Conservation (phyloP, 2,329 filamentous ascomycete genomes). For the Elsinoe batatas region DNA sequence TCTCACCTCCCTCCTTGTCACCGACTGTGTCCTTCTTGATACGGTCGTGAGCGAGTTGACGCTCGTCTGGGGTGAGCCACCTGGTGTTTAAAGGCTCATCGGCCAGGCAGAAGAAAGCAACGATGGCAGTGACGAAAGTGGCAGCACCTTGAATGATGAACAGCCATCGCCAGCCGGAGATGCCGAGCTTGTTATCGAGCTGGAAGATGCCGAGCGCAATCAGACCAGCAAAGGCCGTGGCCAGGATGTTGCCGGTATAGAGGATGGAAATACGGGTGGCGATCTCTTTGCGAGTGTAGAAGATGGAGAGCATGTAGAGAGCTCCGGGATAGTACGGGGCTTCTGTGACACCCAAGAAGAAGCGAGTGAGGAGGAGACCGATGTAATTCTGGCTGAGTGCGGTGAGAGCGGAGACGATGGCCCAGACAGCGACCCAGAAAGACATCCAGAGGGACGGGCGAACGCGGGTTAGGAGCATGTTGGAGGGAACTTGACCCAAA, state of each 20-base stretch:
- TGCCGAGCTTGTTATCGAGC: conserved; percentile 39
- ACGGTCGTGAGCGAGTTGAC: conserved; percentile 38
- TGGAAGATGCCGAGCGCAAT: conserved; percentile 23
- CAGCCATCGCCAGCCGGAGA: conserved; percentile 36
- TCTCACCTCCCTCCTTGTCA: conserved; percentile 34
- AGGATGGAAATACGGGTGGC: conserved; percentile 33
- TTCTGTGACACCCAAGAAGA: conserved; percentile 48
- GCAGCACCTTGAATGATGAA: conserved; percentile 25
- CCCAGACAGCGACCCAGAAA: conserved; percentile 35
- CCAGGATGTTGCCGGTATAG: conserved; percentile 38
- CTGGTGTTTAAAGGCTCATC: conserved; percentile 16
- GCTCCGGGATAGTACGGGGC: conserved; percentile 31
- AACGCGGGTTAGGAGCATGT: conserved; percentile 38
- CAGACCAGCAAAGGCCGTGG: conserved; percentile 36
- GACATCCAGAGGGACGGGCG: conserved; percentile 36
- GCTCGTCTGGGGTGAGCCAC: conserved; percentile 35
- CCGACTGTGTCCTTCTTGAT: conserved; percentile 45
- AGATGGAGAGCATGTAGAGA: conserved; percentile 34
- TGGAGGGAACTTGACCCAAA: conserved; percentile 33
- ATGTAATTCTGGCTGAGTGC: conserved; percentile 20
- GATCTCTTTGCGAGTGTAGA: conserved; percentile 30
- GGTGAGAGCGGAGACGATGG: conserved; percentile 20
- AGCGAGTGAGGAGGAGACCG: conserved; percentile 32
- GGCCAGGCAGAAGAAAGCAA: conserved; percentile 7
- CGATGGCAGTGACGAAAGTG: conserved; percentile 25